phyloP scores from a whole-genome alignment of 1,284 basidiomycete genomes.

The Irpex rosettiformis region DNA sequence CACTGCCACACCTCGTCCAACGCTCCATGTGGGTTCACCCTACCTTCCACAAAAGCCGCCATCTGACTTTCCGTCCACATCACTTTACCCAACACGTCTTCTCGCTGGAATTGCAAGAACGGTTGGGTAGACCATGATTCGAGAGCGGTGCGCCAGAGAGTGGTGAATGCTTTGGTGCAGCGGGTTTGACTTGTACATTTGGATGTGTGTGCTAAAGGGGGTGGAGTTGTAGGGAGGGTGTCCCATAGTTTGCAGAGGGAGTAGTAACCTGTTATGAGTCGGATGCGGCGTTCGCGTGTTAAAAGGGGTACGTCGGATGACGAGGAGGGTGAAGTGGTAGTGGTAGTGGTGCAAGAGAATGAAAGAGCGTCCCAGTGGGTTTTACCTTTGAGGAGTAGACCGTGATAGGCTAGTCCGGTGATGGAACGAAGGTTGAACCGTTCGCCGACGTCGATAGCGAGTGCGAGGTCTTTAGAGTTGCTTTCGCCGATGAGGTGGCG shows the following conservation, averaged over 20 bases:
- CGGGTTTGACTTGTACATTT: conserved; percentile 39
- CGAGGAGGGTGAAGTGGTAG: too few relatives aligned
- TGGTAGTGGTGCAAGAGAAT: neutral
- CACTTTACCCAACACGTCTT: conserved; percentile 37
- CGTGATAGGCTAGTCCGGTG: conserved; percentile 40
- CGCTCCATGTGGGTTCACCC: conserved; percentile 35
- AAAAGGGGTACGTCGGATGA: conserved; percentile 15
- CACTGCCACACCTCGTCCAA: conserved; percentile 37
- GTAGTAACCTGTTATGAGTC: conserved; percentile 40
- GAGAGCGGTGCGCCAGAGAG: conserved; percentile 35
- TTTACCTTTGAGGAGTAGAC: conserved; percentile 40
- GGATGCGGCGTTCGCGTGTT: conserved; percentile 37
- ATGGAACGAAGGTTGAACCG: conserved; percentile 38
- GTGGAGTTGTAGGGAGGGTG: conserved; percentile 34
- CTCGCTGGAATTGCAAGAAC: conserved; percentile 30
- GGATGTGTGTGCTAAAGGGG: conserved; percentile 34
- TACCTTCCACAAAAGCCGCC: conserved; percentile 38
- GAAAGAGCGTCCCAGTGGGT: conserved; percentile 38
- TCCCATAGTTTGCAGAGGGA: conserved; percentile 40
- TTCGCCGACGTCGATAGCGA: conserved; percentile 39
- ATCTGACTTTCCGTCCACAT: conserved; percentile 39
- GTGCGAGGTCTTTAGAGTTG: conserved; percentile 33
- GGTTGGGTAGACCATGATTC: conserved; percentile 35
- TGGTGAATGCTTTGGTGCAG: conserved; percentile 38
- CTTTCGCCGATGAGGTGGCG: conserved; percentile 40